These are phyloP conservation scores for Quercus parvula DNA, from an alignment of 306 rosid species.

Conservation along the genomic window DNA sequence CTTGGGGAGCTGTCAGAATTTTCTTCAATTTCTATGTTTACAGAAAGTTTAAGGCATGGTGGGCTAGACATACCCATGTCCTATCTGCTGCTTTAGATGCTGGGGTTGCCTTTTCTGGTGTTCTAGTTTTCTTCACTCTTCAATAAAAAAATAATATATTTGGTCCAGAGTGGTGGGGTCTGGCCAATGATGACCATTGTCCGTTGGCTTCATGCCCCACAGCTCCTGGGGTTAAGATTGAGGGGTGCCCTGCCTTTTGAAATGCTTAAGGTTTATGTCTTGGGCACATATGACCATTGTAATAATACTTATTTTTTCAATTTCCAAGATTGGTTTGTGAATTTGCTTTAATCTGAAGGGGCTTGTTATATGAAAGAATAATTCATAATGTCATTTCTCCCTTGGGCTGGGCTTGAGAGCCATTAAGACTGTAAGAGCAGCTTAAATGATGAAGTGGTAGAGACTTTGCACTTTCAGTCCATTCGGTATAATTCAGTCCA, in stretches of 20 bases:
- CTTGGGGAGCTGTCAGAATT: constrained; percentile 57
- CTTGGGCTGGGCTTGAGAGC: no score
- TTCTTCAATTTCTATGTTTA: constrained; percentile 61
- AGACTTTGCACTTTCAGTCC: no score
- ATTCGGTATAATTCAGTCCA: no score
- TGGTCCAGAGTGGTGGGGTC: constrained; percentile 81
- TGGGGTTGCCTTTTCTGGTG: constrained; percentile 55
- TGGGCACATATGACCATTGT: no score
- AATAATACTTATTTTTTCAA: background rate
- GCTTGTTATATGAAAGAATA: background rate
- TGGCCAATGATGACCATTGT: constrained; percentile 31
- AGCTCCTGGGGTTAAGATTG: constrained; percentile 43
- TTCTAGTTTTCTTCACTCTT: constrained; percentile 47
- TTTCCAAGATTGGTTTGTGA: background rate
- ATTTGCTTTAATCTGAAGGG: no score
- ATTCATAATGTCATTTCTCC: background rate
- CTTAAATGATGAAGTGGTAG: no score
- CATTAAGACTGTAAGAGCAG: no score
- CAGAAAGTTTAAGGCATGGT: constrained; percentile 43
- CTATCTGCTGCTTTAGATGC: constrained; percentile 71
- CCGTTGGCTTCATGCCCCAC: constrained; percentile 62
- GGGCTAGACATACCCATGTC: constrained; percentile 71
- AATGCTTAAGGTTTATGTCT: background rate
- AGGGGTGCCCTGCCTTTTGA: constrained; percentile 53
- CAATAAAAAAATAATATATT: constrained; percentile 22